Base-by-base conservation (phyloP, 768 basidiomycete species). In the Guyanaporus albipodus region DNA sequence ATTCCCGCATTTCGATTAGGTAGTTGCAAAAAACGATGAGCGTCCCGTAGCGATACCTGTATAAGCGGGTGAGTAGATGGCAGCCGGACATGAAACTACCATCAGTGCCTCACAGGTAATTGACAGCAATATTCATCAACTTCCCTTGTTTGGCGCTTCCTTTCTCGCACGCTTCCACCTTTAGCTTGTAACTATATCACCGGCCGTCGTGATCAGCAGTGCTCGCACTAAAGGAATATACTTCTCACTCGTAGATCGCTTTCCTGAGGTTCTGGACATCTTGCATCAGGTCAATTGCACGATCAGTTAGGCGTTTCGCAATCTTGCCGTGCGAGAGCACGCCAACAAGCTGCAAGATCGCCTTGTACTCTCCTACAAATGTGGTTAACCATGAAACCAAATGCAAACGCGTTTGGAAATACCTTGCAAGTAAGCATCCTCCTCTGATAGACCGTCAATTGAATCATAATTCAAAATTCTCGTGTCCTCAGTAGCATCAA, bases 251-350 rank as follows among this genome's bases (percentile, higher is more conserved):
- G 62, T 91, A 96, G 39, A 99, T 86, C 0, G 96, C 91, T 64
- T 90, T 91, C 28, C 96, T 82, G 31, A 99, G 73, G 62, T 99
- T 99, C 67, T 99, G 96, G 0, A 99, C 94, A 53, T 94, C 93
- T 68, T 90, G 87, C 89, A 93, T 92, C 55, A 84, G 68, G 67
- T 98, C 94, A 55, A 96, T 83, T 2, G 87, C 91, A 19, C 80
- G 72, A 64, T 98, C 95, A 0, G 92, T 85, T 50, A 98, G 65
- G 33, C 83, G 80, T 67, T 99, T 99, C 10, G 96, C 95, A 9
- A 83, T 71, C 66, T 97, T 97, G 17, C 96, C 95, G 57, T 94
- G 79, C 8, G 89, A 87, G 24, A 97, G 77, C 10, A 97, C 86
- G 5, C 91, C 86, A 37, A 96, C 91, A 46, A 99, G 85, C 52